Base-by-base conservation (phyloP, 768 basidiomycete genomes). In the Leccinum truebloodii region DNA sequence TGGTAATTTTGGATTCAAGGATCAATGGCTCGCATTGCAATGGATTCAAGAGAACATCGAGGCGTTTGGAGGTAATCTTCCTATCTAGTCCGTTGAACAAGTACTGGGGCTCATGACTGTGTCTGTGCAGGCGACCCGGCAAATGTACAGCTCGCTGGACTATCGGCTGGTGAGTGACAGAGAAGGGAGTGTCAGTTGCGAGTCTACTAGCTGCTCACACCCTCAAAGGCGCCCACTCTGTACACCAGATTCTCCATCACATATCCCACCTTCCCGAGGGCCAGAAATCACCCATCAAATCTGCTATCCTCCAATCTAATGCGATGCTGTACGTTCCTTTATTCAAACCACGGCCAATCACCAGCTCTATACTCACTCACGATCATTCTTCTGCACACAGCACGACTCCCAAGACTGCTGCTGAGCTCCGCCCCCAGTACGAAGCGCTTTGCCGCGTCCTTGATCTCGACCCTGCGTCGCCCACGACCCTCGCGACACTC, bases 1-100 rank as follows among this genome's bases (percentile, higher is more conserved):
- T 16, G 90, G 91, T 3, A 93, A 92, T 67, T 92, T 87, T 69
- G 90, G 90, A 1, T 92, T 92, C 77, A 92, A 91, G 72, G 90
- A 92, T 67, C 89, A 89, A 66, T 92, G 90, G 90, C 67, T 89
- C 20, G 90, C 86, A 1, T 67, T 92, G n/a, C 76, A 82, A 64
- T 92, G 90, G 89, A 76, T 92, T 26, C 82, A 77, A 51, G 81
- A 81, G 18, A 89, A 92, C 65, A 89, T 92, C 22, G 71, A 71
- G 41, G 74, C 76, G 0, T 92, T 92, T 63, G 91, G 90, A 71
- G 90, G 89, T 84, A 67, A 44, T n/a, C 4, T 3, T 3, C 6
- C 28, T 20, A 10, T 2, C 1, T 37, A 26, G 6, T 35, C 32
- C 14, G 20, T 50, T 2, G n/a, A 44, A 30, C 28, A 32, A 34